These are phyloP conservation scores for Hyphopichia wangnamkhiaoensis DNA, from an alignment of 1,139 yeast genomes.

Conservation along the genomic window DNA sequence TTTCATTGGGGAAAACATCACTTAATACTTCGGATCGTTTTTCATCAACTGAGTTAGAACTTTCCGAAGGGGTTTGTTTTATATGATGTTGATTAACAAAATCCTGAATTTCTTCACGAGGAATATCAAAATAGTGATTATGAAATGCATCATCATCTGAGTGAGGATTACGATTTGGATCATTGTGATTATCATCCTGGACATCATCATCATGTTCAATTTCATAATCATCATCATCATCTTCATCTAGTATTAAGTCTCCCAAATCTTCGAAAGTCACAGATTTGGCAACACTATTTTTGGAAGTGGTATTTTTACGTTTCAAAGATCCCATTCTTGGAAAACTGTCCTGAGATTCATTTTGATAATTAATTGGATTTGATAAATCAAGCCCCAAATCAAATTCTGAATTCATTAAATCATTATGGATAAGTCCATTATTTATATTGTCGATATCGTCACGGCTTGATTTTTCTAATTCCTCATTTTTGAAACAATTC, in stretches of 20 bases:
- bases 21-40: conserved; percentile 43
- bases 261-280: conserved; percentile 44
- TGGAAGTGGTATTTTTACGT: conserved; percentile 26
- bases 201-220: conserved; percentile 11
- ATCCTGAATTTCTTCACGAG: conserved; percentile 17
- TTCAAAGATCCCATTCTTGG: conserved; percentile 5
- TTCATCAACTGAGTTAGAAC: conserved; percentile 23
- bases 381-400: conserved; percentile 9
- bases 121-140: conserved; percentile 21
- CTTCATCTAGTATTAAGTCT: conserved; percentile 29
- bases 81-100: conserved; percentile 5
- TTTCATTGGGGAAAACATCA: conserved; percentile 40
- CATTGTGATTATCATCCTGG: too few species aligned
- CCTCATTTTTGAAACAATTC: conserved; percentile 91
- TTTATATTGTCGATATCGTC: conserved; percentile 1
- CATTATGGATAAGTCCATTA: neutral
- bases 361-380: conserved; percentile 15
- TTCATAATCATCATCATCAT: conserved; percentile 18
- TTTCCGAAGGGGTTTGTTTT: conserved; percentile 9
- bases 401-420: neutral
- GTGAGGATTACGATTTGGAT: conserved; percentile 6
- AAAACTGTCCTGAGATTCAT: conserved; percentile 9
- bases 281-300: conserved; percentile 27
- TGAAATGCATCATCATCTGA: conserved; percentile 20
- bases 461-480: conserved; percentile 44